Percentiles rank a stretch among this genome's conserved stretches.
phyloP scores from a whole-genome alignment of 1,284 basidiomycete species.

The Ustilago cynodontis region DNA sequence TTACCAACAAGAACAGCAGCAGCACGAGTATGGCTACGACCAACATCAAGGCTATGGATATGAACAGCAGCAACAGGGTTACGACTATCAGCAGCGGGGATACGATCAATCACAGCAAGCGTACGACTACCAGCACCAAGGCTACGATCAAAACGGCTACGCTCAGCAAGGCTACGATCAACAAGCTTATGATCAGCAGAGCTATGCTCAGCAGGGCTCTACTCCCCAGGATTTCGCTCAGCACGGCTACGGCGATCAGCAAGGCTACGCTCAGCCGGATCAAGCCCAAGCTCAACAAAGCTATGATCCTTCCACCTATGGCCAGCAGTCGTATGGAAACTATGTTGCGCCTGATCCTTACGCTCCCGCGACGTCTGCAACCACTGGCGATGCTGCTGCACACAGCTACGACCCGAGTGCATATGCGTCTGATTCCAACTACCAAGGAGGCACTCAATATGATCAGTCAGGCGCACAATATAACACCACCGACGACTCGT shows the following conservation, averaged over 20 bases:
- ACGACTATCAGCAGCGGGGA: slow-evolving; percentile 22
- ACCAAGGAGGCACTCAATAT: slow-evolving; percentile 20
- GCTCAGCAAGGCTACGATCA: slow-evolving; percentile 19
- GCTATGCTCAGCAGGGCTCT: slow-evolving; percentile 24
- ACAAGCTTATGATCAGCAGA: slow-evolving; percentile 26
- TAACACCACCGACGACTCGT: background rate
- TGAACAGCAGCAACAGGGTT: slow-evolving; percentile 22
- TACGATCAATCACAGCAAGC: slow-evolving; percentile 23
- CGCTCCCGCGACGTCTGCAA: slow-evolving; percentile 20
- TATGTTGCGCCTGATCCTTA: slow-evolving; percentile 22
- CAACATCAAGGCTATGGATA: slow-evolving; percentile 31
- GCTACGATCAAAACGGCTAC: slow-evolving; percentile 29
- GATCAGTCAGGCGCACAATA: slow-evolving; percentile 9
- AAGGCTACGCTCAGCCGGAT: slow-evolving; percentile 16
- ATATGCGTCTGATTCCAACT: slow-evolving; percentile 12
- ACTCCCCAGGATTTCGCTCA: too few species aligned
- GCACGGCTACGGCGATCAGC: slow-evolving; percentile 7
- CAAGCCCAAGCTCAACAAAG: slow-evolving; percentile 17
- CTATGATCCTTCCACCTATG: slow-evolving; percentile 19
- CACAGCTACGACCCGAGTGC: slow-evolving; percentile 28
- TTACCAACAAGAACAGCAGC: slow-evolving; percentile 29
- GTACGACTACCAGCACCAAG: slow-evolving; percentile 18
- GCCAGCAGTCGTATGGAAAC: slow-evolving; percentile 23
- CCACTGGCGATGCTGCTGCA: background rate
- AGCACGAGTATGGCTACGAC: slow-evolving; percentile 22